Evolutionary conservation across 495 filamentous ascomycete species (phyloP).

Genomic region (Parachaetomium inaequale): DNA sequence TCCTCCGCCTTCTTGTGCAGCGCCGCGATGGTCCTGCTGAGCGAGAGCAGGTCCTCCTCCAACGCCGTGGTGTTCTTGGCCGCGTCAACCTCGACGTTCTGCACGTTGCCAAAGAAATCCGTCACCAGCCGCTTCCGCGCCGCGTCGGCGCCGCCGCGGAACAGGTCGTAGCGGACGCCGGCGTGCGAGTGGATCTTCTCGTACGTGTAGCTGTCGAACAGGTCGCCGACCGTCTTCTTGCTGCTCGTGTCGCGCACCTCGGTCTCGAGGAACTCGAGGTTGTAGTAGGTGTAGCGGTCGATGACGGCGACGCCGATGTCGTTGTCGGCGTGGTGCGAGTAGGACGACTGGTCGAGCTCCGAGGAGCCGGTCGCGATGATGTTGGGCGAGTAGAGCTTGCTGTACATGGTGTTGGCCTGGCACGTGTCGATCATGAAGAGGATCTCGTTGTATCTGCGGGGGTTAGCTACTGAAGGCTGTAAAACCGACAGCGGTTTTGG

Average conservation of each 20-base stretch:
- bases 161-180: conserved; percentile 91
- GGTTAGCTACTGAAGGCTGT: background rate
- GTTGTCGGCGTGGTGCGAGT: conserved; percentile 96
- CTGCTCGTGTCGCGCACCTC: conserved; percentile 76
- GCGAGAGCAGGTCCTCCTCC: conserved; percentile 67
- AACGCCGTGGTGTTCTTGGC: conserved; percentile 50
- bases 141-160: conserved; percentile 70
- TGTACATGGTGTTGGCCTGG: conserved; percentile 99
- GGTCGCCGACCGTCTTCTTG: conserved; percentile 83
- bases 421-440: conserved; percentile 99
- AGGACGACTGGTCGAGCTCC: conserved; percentile 89
- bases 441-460: conserved; percentile 74
- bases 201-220: conserved; percentile 94
- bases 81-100: conserved; percentile 85
- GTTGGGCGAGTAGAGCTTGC: conserved; percentile 93
- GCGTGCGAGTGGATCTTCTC: conserved; percentile 90
- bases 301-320: conserved; percentile 96
- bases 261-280: conserved; percentile 92
- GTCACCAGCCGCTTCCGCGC: conserved; percentile 74
- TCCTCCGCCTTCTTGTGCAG: conserved; percentile 52
- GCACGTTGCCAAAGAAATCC: conserved; percentile 98
- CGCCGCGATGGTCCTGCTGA: conserved; percentile 59
- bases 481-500: background rate
- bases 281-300: conserved; percentile 97
- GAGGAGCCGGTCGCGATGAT: conserved; percentile 94